Base-by-base conservation (phyloP, 805 yeast species). In the Candida awuae region DNA sequence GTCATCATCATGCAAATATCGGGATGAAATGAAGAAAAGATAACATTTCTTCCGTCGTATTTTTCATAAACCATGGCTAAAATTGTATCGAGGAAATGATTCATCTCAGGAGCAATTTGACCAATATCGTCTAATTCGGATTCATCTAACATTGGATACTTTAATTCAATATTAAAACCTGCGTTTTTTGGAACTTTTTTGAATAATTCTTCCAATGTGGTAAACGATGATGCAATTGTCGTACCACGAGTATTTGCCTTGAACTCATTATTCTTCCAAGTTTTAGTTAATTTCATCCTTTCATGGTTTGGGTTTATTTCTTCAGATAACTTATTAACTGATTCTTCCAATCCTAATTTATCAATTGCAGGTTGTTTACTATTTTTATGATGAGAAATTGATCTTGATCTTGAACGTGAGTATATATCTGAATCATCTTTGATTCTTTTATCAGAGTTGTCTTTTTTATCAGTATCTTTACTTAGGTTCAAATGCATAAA, bases 81-180 rank as follows among this genome's bases (percentile, higher is more conserved):
- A 14, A 90, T 84, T 0, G 94, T 84, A 58, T 90, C 97, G 26
- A 86, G 84, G 78, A 87, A 90, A 49, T 70, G 71, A 58, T 90
- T 90, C 65, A 87, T 67, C 50, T 88, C 95, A 42, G 82, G 73
- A 2, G 82, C 85, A 45, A 84, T 67, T 47, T 81, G 82, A 14
- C 94, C 95, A 76, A 88, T 81, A 43, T 81, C 86, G 55, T 90
- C 97, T 2, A 69, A 70, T 56, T 87, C 83, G 0, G 94, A 88
- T 62, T 90, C 97, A 56, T 86, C 94, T 37, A 86, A 69, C 92
- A 90, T 84, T 2, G 97, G 97, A 56, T 87, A 90, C 56, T 90
- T 87, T 61, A 92, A 79, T 59, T 90, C 97, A 44, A 90, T 85
- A 55, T 90, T 90, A 65, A 92, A 88, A 0, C 97, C 97, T 13